Conservation (phyloP, 192 early-diverging fungal genomes). For the Entrophospora sp. region DNA sequence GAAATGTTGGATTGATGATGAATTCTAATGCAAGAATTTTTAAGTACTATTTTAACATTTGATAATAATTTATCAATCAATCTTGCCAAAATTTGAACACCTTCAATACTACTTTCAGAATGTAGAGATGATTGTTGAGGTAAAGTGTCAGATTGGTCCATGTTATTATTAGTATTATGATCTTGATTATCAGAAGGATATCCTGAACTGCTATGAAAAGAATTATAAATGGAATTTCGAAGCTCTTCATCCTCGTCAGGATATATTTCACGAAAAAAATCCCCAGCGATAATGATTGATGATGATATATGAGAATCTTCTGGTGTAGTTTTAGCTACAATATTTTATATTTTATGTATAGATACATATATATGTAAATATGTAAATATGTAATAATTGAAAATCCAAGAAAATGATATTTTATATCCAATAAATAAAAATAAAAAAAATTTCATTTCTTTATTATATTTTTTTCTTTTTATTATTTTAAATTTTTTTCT, state of each 20-base stretch:
- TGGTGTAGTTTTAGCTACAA: constrained; percentile 31
- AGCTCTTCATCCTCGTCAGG: constrained; percentile 55
- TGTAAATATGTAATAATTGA: no score
- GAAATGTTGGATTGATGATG: constrained; percentile 34
- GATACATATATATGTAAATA: no score
- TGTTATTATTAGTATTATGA: constrained; percentile 23
- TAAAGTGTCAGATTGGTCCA: not conserved
- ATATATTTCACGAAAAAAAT: constrained; percentile 64
- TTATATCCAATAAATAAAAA: no score
- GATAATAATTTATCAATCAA: constrained; percentile 82
- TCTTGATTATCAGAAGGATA: constrained; percentile 29
- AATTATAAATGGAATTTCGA: constrained; percentile 40
- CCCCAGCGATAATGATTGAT: constrained; percentile 78
- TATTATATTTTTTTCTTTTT: no score
- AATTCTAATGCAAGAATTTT: constrained; percentile 39
- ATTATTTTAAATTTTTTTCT: no score
- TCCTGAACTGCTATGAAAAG: constrained; percentile 29
- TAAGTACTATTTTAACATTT: constrained; percentile 65
- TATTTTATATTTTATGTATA: no score
- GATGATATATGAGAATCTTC: constrained; percentile 61
- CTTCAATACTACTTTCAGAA: constrained; percentile 41
- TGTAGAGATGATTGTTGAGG: not conserved
- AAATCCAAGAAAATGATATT: no score
- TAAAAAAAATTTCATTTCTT: no score
- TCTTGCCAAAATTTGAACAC: constrained; percentile 67